These are phyloP conservation scores for Kalanchoe fedtschenkoi DNA, from an alignment of 164 flowering plant genomes.

Conservation along the genomic window DNA sequence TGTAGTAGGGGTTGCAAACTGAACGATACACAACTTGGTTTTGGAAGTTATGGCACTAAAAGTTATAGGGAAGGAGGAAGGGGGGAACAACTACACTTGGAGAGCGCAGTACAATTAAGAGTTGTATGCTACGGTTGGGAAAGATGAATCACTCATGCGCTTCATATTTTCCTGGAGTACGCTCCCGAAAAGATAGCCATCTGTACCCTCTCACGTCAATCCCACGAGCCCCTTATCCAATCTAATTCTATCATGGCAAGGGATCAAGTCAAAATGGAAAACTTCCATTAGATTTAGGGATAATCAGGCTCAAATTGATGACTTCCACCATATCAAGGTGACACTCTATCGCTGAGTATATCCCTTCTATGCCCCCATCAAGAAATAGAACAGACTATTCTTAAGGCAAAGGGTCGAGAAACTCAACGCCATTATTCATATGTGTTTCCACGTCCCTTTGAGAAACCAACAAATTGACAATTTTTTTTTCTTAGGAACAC, in stretches of 20 bases:
- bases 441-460: too few species aligned
- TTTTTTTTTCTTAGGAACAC: too few species aligned
- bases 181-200: too few species aligned
- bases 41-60: not conserved
- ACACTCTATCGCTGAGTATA: not conserved
- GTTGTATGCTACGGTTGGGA: too few species aligned
- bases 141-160: too few species aligned
- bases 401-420: not conserved
- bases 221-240: slow-evolving; percentile 9
- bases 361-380: not conserved
- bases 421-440: not conserved
- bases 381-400: not conserved
- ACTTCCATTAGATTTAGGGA: slow-evolving; percentile 11
- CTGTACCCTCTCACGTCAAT: too few species aligned
- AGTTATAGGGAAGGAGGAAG: not conserved
- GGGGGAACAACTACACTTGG: too few species aligned
- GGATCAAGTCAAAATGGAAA: too few species aligned
- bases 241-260: not conserved
- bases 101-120: too few species aligned
- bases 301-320: slow-evolving; percentile 8
- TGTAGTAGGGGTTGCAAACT: not conserved
- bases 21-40: not conserved
- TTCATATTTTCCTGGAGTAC: too few species aligned
- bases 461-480: too few species aligned
- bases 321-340: slow-evolving; percentile 11